A percentile compares a stretch with the other conserved stretches of the same genome.
phyloP scores from a whole-genome alignment of 2,329 filamentous ascomycete species.

The Chaetomium sp. region DNA sequence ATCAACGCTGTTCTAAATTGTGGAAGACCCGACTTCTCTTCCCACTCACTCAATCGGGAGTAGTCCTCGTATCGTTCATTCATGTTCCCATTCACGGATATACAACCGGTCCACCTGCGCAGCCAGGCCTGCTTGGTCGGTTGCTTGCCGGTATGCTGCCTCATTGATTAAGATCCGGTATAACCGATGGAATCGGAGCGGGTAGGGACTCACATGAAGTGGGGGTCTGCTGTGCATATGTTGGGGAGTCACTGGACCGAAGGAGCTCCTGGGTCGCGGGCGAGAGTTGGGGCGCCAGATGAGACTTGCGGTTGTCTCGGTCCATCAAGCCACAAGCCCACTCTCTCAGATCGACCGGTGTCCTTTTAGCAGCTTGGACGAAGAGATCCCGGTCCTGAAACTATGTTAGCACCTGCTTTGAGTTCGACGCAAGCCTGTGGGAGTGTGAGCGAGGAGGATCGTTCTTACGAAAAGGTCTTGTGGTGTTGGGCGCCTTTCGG shows the following conservation, averaged over 20 bases:
- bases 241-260: slow-evolving; percentile 56
- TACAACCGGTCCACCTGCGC: slow-evolving; percentile 37
- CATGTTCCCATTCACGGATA: slow-evolving; percentile 50
- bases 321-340: slow-evolving; percentile 96
- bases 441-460: neutral
- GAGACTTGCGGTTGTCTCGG: slow-evolving; percentile 89
- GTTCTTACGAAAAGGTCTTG: slow-evolving; percentile 74
- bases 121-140: slow-evolving; percentile 40
- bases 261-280: slow-evolving; percentile 73
- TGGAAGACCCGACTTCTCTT: neutral
- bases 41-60: neutral
- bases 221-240: slow-evolving; percentile 50
- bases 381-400: slow-evolving; percentile 82
- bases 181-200: slow-evolving; percentile 51
- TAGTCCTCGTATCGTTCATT: slow-evolving; percentile 31
- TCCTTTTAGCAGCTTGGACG: slow-evolving; percentile 91
- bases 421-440: no score
- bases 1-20: no score
- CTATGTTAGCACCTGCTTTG: slow-evolving; percentile 22
- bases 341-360: slow-evolving; percentile 84
- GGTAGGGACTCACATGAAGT: slow-evolving; percentile 63
- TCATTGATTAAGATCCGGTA: slow-evolving; percentile 41
- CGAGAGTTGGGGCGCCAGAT: slow-evolving; percentile 73
- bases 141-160: slow-evolving; percentile 41
- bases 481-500: slow-evolving; percentile 82